These are phyloP conservation scores for Nitzschia palea DNA, from an alignment of 108 stramenopile species.

Conservation along the genomic window DNA sequence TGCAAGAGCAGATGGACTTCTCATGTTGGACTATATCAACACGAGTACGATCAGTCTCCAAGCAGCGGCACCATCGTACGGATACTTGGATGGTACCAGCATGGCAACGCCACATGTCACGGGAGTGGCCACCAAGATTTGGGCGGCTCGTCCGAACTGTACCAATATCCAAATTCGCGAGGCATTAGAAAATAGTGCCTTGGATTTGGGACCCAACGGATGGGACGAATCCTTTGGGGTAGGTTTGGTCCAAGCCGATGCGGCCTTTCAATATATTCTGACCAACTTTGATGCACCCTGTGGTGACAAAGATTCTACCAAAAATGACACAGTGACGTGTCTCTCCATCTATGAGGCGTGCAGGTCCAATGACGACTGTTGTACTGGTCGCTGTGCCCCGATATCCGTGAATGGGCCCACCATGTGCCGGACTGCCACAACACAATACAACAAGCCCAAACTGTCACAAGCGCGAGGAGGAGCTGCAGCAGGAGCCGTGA, in stretches of 20 bases:
- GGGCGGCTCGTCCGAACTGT: conserved; percentile 46
- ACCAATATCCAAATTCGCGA: conserved; percentile 49
- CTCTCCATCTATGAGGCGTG: not conserved
- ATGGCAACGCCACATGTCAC: conserved; percentile 73
- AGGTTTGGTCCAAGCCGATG: conserved; percentile 30
- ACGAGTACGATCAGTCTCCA: not conserved
- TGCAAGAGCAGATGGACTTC: not conserved
- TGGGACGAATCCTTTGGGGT: conserved; percentile 14
- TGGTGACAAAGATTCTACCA: not conserved
- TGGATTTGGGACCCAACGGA: conserved; percentile 15
- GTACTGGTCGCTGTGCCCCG: not conserved
- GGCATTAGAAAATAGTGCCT: conserved; percentile 26
- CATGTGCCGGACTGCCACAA: not conserved
- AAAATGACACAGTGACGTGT: not conserved
- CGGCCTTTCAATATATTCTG: conserved; percentile 14
- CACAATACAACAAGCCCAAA: not conserved
- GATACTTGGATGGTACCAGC: conserved; percentile 33
- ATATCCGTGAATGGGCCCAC: not conserved
- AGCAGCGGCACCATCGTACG: not conserved
- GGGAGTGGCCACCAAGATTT: conserved; percentile 63
- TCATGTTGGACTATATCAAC: not conserved
- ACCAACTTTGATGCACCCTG: conserved; percentile 13
- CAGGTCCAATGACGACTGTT: not conserved
- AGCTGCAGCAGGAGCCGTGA: not conserved
- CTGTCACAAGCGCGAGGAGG: not conserved